A percentile compares a stretch with the other conserved stretches of the same genome.
Conservation (phyloP, 2,329 filamentous ascomycete genomes). For the Aspergillus alliaceus region DNA sequence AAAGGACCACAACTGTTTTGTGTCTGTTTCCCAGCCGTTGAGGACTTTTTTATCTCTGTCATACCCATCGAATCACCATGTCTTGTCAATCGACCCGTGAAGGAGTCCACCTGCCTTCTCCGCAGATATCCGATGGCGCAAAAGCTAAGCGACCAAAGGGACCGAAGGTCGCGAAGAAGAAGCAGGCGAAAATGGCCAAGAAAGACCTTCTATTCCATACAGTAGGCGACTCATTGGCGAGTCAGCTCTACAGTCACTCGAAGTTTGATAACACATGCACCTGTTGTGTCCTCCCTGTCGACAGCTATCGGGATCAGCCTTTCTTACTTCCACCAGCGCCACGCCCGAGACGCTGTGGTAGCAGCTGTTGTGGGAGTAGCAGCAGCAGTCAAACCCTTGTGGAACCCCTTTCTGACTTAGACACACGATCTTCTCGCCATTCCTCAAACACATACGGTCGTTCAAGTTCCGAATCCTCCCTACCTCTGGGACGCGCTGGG, state of each 20-base stretch:
- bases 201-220: background rate
- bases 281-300: background rate
- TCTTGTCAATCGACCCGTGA: background rate
- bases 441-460: background rate
- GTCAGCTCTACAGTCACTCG: background rate
- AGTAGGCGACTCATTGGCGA: background rate
- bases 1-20: too few species aligned
- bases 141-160: background rate
- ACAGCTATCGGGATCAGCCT: background rate
- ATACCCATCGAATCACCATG: too few species aligned
- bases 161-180: background rate
- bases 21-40: background rate
- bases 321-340: background rate
- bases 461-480: background rate
- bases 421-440: background rate
- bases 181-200: background rate
- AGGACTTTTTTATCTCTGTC: too few species aligned
- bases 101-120: background rate
- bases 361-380: background rate
- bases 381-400: conserved; percentile 4
- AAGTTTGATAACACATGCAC: background rate
- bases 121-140: background rate
- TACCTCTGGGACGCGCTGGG: background rate
- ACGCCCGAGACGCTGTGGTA: background rate
- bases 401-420: background rate